Conservation (phyloP, 31 red algal species). For the Porphyra umbilicalis region DNA sequence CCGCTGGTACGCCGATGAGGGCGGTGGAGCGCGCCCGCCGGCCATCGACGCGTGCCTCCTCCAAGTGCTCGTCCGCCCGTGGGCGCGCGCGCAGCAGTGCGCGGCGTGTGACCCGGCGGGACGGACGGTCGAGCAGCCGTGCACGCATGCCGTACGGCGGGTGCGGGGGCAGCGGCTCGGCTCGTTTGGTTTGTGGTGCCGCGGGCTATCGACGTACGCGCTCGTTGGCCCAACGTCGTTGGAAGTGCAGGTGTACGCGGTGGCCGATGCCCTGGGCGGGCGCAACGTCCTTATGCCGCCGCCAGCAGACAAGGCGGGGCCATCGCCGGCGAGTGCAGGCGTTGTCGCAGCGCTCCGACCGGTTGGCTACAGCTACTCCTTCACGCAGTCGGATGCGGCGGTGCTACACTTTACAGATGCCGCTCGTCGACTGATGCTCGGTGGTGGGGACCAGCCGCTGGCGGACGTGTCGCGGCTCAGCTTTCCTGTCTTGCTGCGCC, state of each 20-base stretch:
- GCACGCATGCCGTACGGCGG: background rate
- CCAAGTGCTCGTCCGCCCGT: background rate
- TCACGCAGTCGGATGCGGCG: background rate
- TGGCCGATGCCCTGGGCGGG: too few species aligned
- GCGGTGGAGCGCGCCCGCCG: background rate
- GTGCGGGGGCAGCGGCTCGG: background rate
- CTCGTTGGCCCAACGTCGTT: background rate
- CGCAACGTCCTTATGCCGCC: too few species aligned
- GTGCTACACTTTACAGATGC: background rate
- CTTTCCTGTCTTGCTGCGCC: too few species aligned
- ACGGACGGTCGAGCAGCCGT: background rate
- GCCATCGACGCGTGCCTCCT: background rate
- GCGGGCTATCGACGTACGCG: background rate
- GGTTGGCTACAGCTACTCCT: background rate
- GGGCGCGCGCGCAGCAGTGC: background rate
- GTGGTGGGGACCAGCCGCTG: background rate
- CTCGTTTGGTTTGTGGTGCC: background rate
- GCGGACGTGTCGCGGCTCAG: too few species aligned
- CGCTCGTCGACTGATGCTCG: background rate
- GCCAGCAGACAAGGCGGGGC: too few species aligned
- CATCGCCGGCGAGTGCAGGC: too few species aligned
- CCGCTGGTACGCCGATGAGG: background rate
- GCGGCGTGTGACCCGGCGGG: background rate
- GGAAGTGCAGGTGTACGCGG: too few species aligned
- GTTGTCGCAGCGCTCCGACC: too few species aligned